A percentile compares a stretch with the other conserved stretches of the same genome.
These are phyloP conservation scores for Gossypium longicalyx DNA, from an alignment of 345 rosid genomes.

Conservation along the genomic window DNA sequence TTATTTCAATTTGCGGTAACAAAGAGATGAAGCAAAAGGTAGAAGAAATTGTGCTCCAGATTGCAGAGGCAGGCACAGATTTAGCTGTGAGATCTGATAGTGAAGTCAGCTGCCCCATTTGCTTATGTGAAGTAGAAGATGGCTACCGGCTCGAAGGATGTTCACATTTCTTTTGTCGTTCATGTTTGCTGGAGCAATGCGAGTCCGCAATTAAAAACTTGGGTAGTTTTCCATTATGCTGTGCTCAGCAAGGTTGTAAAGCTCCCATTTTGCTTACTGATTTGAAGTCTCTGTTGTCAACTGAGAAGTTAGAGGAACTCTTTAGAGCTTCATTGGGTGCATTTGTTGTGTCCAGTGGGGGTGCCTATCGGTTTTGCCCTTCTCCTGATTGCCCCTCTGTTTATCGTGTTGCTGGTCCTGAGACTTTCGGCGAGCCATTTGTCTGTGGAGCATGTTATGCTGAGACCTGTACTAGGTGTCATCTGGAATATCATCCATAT, in stretches of 20 bases:
- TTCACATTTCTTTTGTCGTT: constrained; percentile 59
- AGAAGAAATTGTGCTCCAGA: constrained; percentile 52
- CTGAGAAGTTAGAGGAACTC: constrained; percentile 74
- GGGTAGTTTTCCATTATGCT: constrained; percentile 63
- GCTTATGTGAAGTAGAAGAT: constrained; percentile 80
- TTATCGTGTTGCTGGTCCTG: constrained; percentile 1
- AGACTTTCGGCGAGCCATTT: not conserved
- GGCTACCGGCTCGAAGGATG: constrained; percentile 75
- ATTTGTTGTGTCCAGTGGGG: constrained; percentile 58
- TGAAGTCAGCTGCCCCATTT: constrained; percentile 61
- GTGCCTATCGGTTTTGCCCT: constrained; percentile 44
- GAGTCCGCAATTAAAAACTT: constrained; percentile 61
- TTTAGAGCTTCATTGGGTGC: constrained; percentile 66
- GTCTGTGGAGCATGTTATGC: constrained; percentile 9
- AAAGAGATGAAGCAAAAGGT: constrained; percentile 53
- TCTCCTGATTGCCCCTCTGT: constrained; percentile 9
- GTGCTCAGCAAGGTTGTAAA: constrained; percentile 48
- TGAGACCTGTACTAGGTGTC: constrained; percentile 10
- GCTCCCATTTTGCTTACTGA: constrained; percentile 52
- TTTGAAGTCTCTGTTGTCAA: constrained; percentile 50
- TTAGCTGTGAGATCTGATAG: constrained; percentile 18
- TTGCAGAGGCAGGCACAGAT: constrained; percentile 32
- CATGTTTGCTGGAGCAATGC: constrained; percentile 73
- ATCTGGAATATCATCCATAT: constrained; percentile 50
- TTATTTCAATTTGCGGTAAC: constrained; percentile 56